Evolutionary conservation across 345 rosid genomes (phyloP).

Genomic region (Aquilaria malaccensis): DNA sequence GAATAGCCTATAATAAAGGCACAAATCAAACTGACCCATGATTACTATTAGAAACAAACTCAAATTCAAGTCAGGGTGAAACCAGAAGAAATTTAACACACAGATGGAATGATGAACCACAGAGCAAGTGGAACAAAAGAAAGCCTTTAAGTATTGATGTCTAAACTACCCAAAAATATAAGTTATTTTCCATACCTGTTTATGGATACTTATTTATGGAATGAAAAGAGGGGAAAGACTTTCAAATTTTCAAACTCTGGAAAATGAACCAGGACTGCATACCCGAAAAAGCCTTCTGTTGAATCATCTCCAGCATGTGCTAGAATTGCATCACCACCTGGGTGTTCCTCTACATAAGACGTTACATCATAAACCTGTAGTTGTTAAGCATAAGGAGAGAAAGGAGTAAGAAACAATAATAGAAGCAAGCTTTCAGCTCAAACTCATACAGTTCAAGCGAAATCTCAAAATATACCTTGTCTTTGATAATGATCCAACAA

Average conservation of each 20-base stretch:
- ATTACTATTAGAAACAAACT: too few species aligned
- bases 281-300: constrained; percentile 88
- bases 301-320: constrained; percentile 92
- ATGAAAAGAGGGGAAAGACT: too few species aligned
- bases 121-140: too few species aligned
- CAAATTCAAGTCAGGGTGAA: too few species aligned
- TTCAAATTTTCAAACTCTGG: neutral
- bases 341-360: constrained; percentile 92
- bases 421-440: neutral
- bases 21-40: too few species aligned
- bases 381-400: constrained; percentile 1
- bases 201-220: neutral
- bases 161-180: neutral
- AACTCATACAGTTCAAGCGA: neutral
- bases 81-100: too few species aligned
- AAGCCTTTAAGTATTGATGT: too few species aligned
- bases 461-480: constrained; percentile 35
- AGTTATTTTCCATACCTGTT: neutral
- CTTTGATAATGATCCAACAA: constrained; percentile 87
- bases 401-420: constrained; percentile 1
- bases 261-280: constrained; percentile 12
- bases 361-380: constrained; percentile 66
- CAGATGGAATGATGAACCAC: too few species aligned
- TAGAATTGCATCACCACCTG: constrained; percentile 93
- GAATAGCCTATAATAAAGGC: too few species aligned